These are phyloP conservation scores for Penicillium sp. DNA, from an alignment of 2,329 filamentous ascomycete genomes.

Conservation along the genomic window DNA sequence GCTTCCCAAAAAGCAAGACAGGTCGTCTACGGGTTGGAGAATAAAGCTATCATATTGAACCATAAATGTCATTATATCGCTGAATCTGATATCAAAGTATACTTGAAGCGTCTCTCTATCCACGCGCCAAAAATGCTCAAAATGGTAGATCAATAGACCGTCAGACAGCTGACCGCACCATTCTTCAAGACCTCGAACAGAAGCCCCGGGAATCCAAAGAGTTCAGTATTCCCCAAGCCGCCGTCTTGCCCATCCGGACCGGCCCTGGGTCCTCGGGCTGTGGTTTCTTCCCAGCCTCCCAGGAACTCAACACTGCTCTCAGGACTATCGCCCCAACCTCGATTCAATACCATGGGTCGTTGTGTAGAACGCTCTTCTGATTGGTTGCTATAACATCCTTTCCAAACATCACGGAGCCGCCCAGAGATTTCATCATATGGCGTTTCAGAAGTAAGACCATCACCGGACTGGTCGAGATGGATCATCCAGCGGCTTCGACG, in stretches of 20 bases:
- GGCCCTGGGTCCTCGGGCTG: constrained; percentile 45
- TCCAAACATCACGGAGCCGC: constrained; percentile 69
- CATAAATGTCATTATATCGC: background rate
- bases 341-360: constrained; percentile 77
- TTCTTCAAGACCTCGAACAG: constrained; percentile 97
- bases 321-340: constrained; percentile 88
- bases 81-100: background rate
- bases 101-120: background rate
- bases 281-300: constrained; percentile 80
- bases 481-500: constrained; percentile 86
- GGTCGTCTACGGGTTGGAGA: too few relatives aligned
- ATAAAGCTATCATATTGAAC: background rate
- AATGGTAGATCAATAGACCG: constrained; percentile 67
- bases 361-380: constrained; percentile 56
- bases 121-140: background rate
- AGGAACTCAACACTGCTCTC: constrained; percentile 85
- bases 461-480: constrained; percentile 44
- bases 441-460: constrained; percentile 70
- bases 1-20: too few relatives aligned
- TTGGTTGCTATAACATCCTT: constrained; percentile 59
- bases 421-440: constrained; percentile 71
- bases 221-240: constrained; percentile 70
- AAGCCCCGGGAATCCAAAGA: constrained; percentile 91
- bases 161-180: constrained; percentile 83
- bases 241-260: constrained; percentile 47